Evolutionary conservation across 495 filamentous ascomycete species (phyloP).

Genomic region (Amniculicola lignicola): DNA sequence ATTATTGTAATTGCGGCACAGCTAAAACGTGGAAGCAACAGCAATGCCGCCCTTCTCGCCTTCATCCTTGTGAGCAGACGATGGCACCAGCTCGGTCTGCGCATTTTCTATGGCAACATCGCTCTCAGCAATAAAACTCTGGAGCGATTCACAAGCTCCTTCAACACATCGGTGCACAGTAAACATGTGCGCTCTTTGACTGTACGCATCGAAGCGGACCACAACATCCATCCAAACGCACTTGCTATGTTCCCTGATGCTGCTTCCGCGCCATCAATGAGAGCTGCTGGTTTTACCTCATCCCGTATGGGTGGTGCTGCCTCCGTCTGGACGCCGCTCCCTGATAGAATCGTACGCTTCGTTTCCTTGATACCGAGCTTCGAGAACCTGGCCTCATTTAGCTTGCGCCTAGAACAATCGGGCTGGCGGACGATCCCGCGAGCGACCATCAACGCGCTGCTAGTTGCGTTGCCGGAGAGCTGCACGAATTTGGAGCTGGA

Average conservation of each 20-base stretch:
- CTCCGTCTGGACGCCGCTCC: background rate
- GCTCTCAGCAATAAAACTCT: conserved; percentile 1
- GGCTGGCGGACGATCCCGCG: background rate
- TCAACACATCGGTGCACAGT: background rate
- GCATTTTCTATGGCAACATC: conserved; percentile 10
- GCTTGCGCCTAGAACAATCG: no score
- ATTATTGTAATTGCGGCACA: background rate
- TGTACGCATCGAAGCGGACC: background rate
- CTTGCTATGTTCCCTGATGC: no score
- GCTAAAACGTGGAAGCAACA: background rate
- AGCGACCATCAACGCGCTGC: background rate
- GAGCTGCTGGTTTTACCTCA: no score
- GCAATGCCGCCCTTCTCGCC: background rate
- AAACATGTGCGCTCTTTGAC: conserved; percentile 4
- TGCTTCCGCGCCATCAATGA: no score
- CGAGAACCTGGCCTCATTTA: background rate
- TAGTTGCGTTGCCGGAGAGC: conserved; percentile 4
- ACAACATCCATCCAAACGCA: no score
- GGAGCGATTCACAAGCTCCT: background rate
- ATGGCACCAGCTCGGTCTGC: background rate
- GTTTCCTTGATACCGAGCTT: background rate
- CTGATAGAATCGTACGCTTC: background rate
- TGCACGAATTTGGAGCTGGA: conserved; percentile 13
- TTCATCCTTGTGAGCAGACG: conserved; percentile 7
- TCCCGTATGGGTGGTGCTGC: no score